Conservation (phyloP, 257 asterid species). For the Verbena officinalis region DNA sequence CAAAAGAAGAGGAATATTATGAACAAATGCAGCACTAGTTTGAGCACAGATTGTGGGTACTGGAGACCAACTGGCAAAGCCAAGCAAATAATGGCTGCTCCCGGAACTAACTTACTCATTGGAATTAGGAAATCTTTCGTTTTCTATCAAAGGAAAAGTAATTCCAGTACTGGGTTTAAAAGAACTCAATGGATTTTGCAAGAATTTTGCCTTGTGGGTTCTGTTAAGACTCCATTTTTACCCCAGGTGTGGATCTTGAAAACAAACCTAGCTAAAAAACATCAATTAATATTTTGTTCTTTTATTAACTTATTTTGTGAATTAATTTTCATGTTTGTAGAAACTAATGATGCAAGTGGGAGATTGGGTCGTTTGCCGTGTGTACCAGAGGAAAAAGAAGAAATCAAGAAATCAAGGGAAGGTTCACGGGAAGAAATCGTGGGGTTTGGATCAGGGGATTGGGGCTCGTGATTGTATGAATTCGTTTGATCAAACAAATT, state of each 20-base stretch:
- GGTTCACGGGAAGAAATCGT: constrained; percentile 3
- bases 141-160: constrained; percentile 34
- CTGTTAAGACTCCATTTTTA: constrained; percentile 26
- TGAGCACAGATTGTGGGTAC: constrained; percentile 43
- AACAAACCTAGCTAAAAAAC: too few relatives aligned
- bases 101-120: constrained; percentile 23
- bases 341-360: constrained; percentile 42
- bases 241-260: constrained; percentile 32
- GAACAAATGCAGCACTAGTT: constrained; percentile 20
- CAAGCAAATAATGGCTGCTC: constrained; percentile 39
- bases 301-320: neutral
- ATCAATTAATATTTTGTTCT: too few relatives aligned
- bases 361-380: constrained; percentile 57
- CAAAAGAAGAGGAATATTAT: constrained; percentile 25
- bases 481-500: neutral
- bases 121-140: constrained; percentile 43
- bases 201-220: constrained; percentile 43
- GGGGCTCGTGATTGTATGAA: neutral
- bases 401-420: constrained; percentile 17
- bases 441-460: constrained; percentile 6
- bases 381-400: constrained; percentile 37
- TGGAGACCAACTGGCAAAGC: constrained; percentile 47
- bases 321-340: constrained; percentile 24
- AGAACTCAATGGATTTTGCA: constrained; percentile 52
- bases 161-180: constrained; percentile 7